Evolutionary conservation across 2,329 filamentous ascomycete species (phyloP).

Genomic region (Hypocrella siamensis): DNA sequence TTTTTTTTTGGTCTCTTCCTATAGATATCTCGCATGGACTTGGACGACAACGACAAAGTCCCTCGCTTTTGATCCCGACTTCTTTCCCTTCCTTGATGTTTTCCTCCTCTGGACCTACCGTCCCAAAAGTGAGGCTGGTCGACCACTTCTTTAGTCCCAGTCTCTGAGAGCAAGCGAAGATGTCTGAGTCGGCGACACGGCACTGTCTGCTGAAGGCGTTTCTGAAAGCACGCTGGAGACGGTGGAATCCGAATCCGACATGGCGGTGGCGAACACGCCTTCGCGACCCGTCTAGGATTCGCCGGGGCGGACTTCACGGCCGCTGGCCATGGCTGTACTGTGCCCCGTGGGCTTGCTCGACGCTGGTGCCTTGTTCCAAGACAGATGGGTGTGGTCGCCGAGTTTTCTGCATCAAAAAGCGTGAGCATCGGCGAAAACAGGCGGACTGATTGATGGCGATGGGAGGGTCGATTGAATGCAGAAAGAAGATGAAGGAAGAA

Average conservation of each 20-base stretch:
- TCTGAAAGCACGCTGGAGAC: not conserved
- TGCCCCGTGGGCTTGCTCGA: constrained; percentile 24
- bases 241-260: not conserved
- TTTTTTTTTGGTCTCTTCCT: no score
- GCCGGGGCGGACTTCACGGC: constrained; percentile 37
- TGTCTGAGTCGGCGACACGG: not conserved
- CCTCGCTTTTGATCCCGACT: not conserved
- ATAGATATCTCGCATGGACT: no score
- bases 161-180: constrained; percentile 1
- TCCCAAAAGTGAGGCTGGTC: no score
- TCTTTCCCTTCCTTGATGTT: not conserved
- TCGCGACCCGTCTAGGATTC: constrained; percentile 22
- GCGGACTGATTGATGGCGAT: no score
- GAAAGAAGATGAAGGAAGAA: constrained; percentile 1
- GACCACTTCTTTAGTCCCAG: constrained; percentile 1
- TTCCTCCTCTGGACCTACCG: not conserved
- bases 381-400: constrained; percentile 92
- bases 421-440: constrained; percentile 1
- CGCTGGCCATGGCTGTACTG: constrained; percentile 30
- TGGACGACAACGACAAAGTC: no score
- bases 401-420: constrained; percentile 54
- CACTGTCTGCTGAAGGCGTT: not conserved
- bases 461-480: no score
- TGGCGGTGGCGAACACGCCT: constrained; percentile 5
- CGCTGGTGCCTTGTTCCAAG: constrained; percentile 63